Evolutionary conservation across 2,329 filamentous ascomycete species (phyloP), one percentile per base, ranked within the genome.

Genomic region (Huntiella savannae): DNA sequence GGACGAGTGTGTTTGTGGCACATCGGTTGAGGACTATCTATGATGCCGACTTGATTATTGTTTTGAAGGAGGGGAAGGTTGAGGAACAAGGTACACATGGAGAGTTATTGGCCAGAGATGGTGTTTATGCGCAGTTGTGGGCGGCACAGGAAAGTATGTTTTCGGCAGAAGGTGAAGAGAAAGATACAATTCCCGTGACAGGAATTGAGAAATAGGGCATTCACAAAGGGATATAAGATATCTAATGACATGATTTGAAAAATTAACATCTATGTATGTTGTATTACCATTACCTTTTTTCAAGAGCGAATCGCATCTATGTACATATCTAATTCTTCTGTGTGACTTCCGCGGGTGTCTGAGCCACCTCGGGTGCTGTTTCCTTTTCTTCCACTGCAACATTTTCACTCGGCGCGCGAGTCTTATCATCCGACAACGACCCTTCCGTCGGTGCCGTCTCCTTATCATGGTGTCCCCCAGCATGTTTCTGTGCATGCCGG

Each of bases 1-100:
- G 87, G 48, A 96, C 91, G 0, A 95, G 86, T 54, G 83, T 98
- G 1, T 96, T 96, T 58, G 82, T 98, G 4, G 91, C 91, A 5
- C 91, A 96, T 61, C 74, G 91, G 13, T 64, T 98, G 50, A 75
- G 88, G 45, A 96, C 91, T 0, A 95, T 98, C 53, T 93, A 83
- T 56, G 91, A 96, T 56, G 83, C 83, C 35, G 82, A 96, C 61
- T 66, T 87, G 55, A 96, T 96, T 54, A 87, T 96, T 55, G 91
- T 96, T 34, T 65, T 96, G 48, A 80, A 79, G 58, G 78, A 82
- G 50, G 91, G 91, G 0, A 68, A 67, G 11, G 86, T 96, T n/a
- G 84, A 79, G 2, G 91, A 96, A 64, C 77, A 74, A 60, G 91
- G 91, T 11, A 93, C 82, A 12, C 91, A 98, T 60, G 72, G 80